Evolutionary conservation across 768 basidiomycete species (phyloP), one percentile per base, ranked within the genome.

Genomic region (Panaeolus cyanescens): DNA sequence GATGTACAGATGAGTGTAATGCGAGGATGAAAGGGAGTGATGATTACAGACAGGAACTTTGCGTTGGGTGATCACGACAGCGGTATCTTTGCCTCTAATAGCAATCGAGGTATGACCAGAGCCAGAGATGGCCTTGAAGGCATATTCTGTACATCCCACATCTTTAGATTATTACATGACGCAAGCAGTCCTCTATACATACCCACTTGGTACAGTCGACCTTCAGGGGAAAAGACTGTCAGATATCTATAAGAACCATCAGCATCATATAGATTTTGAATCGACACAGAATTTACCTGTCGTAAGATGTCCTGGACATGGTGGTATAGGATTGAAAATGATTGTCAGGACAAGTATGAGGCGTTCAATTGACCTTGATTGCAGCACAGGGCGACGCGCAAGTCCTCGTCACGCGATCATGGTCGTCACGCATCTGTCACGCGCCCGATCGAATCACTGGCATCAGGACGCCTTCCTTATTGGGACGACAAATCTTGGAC

Each of bases 191-290:
- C n/a, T 34, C 45, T 59, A 15, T 59, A 31, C 91, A 68, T 69
- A 93, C 95, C 97, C 73, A 99, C 96, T 95, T 99, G 97, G 73
- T 99, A 99, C 61, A 99, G 79, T 59, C 96, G 87, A 37, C 97
- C 97, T 79, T 99, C 95, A 2, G 95, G 95, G 2, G 94, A 97
- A 81, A 97, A 97, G 66, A 98, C 93, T 28, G 96, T 98, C 45
- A 99, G 87, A 77, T 93, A 98, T 83, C 93, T 91, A 61, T 5
- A 45, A 31, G 7, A n/a, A n/a, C 19, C 55, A 31, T 61, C 3
- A 60, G 30, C 22, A 54, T n/a, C 10, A 13, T 54, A 32, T 45
- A 9, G 4, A 30, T 7, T 40, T 2, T 19, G 2, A 36, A 17
- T 45, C 55, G 19, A 10, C 20, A 42, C 31, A 33, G 42, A 17